These are phyloP conservation scores for Candida hispaniensis DNA, from an alignment of 805 yeast species.

Conservation along the genomic window DNA sequence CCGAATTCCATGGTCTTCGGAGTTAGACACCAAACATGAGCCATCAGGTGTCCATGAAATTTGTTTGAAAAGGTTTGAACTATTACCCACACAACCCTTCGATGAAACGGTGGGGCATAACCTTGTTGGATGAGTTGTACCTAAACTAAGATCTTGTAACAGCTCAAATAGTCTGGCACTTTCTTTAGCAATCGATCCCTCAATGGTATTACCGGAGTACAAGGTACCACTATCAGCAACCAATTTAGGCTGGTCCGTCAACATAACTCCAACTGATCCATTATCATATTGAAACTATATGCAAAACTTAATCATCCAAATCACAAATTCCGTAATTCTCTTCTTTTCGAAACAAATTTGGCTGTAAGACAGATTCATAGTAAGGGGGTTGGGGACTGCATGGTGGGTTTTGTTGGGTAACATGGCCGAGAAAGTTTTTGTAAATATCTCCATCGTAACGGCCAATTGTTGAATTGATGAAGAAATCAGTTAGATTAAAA, in stretches of 20 bases:
- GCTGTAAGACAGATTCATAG: constrained; percentile 30
- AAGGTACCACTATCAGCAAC: no score
- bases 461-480: constrained; percentile 76
- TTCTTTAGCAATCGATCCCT: constrained; percentile 10
- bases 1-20: constrained; percentile 20
- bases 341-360: constrained; percentile 27
- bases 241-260: no score
- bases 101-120: constrained; percentile 2
- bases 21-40: constrained; percentile 19
- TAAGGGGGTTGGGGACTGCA: constrained; percentile 48
- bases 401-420: constrained; percentile 41
- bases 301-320: no score
- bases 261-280: no score
- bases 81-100: constrained; percentile 2
- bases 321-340: constrained; percentile 20
- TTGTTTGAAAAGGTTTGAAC: constrained; percentile 14
- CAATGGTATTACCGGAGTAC: no score
- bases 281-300: no score
- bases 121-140: constrained; percentile 8
- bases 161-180: constrained; percentile 1
- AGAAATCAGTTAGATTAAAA: constrained; percentile 68
- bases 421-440: constrained; percentile 56
- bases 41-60: constrained; percentile 23
- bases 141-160: constrained; percentile 8
- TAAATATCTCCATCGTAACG: constrained; percentile 73